A percentile compares a stretch with the other conserved stretches of the same genome.
These are phyloP conservation scores for Myriangium duriaei DNA, from an alignment of 2,329 filamentous ascomycete species.

Conservation along the genomic window DNA sequence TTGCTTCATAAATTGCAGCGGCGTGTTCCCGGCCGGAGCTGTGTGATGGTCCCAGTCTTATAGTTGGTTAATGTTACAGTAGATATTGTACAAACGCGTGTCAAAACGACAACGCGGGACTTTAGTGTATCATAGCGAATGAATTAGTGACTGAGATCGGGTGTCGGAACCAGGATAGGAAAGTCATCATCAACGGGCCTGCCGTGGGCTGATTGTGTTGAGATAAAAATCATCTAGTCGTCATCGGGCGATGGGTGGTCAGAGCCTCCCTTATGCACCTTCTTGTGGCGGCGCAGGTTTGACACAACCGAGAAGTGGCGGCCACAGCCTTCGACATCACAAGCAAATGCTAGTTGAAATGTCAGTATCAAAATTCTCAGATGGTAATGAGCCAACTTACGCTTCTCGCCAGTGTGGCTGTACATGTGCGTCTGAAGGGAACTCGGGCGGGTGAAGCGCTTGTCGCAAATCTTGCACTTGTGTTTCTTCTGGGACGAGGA, in stretches of 20 bases:
- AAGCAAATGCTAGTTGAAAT: constrained; percentile 65
- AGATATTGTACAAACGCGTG: constrained; percentile 7
- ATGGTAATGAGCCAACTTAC: constrained; percentile 44
- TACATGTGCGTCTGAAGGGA: constrained; percentile 97
- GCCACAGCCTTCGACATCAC: constrained; percentile 87
- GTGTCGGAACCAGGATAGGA: not conserved
- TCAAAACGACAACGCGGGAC: not conserved
- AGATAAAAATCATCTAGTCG: constrained; percentile 17
- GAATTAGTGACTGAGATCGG: constrained; percentile 6
- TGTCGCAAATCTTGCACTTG: constrained; percentile 98
- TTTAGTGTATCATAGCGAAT: constrained; percentile 4
- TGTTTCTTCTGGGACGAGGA: constrained; percentile 98
- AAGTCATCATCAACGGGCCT: constrained; percentile 8
- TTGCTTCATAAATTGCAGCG: too few species aligned
- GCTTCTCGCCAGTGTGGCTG: constrained; percentile 95
- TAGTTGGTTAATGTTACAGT: constrained; percentile 6
- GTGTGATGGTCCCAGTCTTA: too few species aligned
- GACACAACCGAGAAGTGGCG: constrained; percentile 96
- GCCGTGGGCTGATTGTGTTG: constrained; percentile 2
- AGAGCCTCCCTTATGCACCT: constrained; percentile 76
- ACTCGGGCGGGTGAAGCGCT: constrained; percentile 88
- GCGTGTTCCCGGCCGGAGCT: too few species aligned
- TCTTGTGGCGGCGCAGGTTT: constrained; percentile 85
- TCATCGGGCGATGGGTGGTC: constrained; percentile 37
- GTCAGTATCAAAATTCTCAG: constrained; percentile 13